Conservation (phyloP, 2,329 filamentous ascomycete genomes). For the Alternaria consortialis region DNA sequence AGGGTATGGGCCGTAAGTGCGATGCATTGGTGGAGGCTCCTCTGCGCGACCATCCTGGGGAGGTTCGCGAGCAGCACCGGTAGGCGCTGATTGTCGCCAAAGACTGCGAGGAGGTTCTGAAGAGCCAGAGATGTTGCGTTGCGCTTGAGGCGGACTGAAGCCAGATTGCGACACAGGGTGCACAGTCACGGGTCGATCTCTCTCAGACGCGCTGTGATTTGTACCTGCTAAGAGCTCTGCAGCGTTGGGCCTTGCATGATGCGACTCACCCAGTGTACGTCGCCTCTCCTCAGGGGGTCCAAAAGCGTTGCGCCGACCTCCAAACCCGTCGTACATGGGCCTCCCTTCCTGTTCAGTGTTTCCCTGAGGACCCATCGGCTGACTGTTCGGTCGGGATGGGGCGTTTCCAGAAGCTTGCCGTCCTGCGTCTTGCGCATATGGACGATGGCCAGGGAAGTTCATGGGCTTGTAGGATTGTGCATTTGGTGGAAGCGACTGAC, state of each 20-base stretch:
- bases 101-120: conserved; percentile 36
- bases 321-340: conserved; percentile 34
- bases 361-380: conserved; percentile 45
- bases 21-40: conserved; percentile 40
- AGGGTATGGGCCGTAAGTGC: conserved; percentile 44
- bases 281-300: conserved; percentile 46
- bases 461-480: conserved; percentile 48
- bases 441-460: conserved; percentile 40
- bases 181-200: conserved; percentile 50
- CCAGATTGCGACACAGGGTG: conserved; percentile 51
- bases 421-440: conserved; percentile 42
- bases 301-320: conserved; percentile 38
- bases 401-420: conserved; percentile 37
- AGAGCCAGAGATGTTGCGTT: conserved; percentile 26
- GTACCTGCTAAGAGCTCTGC: conserved; percentile 43
- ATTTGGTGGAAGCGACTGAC: conserved; percentile 42
- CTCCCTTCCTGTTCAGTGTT: conserved; percentile 35
- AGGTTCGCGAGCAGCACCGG: conserved; percentile 36
- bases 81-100: conserved; percentile 44
- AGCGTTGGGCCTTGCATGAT: conserved; percentile 45
- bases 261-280: conserved; percentile 48
- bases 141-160: conserved; percentile 49
- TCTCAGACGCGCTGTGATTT: conserved; percentile 30
- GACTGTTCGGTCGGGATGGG: conserved; percentile 53
- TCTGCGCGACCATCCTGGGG: conserved; percentile 39